Evolutionary conservation across 345 rosid genomes (phyloP), one percentile per base, ranked within the genome.

Genomic region (Linum lewisii): DNA sequence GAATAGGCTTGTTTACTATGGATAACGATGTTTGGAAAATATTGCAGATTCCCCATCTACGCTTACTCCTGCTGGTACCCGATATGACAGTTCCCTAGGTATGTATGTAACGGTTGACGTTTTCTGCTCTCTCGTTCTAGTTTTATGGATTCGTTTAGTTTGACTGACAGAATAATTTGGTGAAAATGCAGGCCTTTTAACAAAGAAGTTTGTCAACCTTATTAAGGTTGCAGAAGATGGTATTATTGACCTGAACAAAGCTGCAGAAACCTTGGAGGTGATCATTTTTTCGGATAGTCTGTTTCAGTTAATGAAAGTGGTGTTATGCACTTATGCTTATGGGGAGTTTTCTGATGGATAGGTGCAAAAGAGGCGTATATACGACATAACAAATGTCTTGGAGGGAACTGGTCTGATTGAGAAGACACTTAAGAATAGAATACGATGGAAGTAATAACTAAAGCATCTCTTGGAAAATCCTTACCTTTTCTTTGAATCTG

Each of bases 381-480:
- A 93, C 50, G 99, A 93, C 78, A 93, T 93, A 73, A 93, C 99
- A 52, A 93, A 93, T 78, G 99, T 93, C 54, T 71, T 93, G 85
- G 99, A 93, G 77, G 99, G 99, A 75, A 87, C 89, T 62, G 97
- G 86, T 73, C 94, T 93, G 36, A 89, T 93, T 63, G 97, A 93
- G 77, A 93, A 93, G 83, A 91, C 84, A 71, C 77, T 89, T 34
- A 93, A 89, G 79, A 93, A 89, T 77, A 81, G 80, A 72, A 89
- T 93, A 64, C 88, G 64, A 60, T 93, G 99, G 99, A 93, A 89
- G 99, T 93, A 89, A 80, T 66, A 51, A 38, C 21, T 61, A 55
- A 24, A 59, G 63, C 52, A 49, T 55, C 63, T 71, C 62, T 51
- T 21, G 57, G 51, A 59, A 58, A 63, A 32, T 64, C 26, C 16